Conservation (phyloP, 1,139 yeast genomes). For the Pichia sp. region DNA sequence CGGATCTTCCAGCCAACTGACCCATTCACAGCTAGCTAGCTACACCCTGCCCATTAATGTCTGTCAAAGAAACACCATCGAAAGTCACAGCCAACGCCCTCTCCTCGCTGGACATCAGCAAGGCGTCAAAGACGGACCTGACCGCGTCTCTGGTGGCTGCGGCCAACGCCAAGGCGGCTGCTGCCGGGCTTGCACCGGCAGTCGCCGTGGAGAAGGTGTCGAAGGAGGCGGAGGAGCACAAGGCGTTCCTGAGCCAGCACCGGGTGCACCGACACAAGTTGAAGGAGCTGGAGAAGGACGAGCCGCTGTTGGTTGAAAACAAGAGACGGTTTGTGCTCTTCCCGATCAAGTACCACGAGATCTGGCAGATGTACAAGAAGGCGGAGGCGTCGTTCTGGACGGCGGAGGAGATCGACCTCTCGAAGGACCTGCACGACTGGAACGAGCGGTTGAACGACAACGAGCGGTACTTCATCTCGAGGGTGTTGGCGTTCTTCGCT, state of each 20-base stretch:
- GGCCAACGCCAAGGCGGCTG: slow-evolving; percentile 31
- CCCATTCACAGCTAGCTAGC: too few relatives aligned
- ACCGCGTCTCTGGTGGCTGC: slow-evolving; percentile 26
- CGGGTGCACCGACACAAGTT: slow-evolving; percentile 65
- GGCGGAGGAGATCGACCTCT: slow-evolving; percentile 95
- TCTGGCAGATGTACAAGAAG: slow-evolving; percentile 98
- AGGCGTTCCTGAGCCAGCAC: slow-evolving; percentile 54
- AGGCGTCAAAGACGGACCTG: slow-evolving; percentile 32
- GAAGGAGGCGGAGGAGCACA: slow-evolving; percentile 37
- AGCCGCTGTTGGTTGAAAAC: slow-evolving; percentile 85
- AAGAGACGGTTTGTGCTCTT: slow-evolving; percentile 86
- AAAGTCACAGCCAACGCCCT: slow-evolving; percentile 40
- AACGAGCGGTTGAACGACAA: slow-evolving; percentile 76
- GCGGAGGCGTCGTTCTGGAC: slow-evolving; percentile 99
- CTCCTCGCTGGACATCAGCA: slow-evolving; percentile 35
- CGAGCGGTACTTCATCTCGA: slow-evolving; percentile 84
- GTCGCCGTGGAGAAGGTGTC: slow-evolving; percentile 7
- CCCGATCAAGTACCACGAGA: slow-evolving; percentile 96
- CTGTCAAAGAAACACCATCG: slow-evolving; percentile 43
- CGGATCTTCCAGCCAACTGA: too few relatives aligned
- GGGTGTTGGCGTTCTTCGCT: slow-evolving; percentile 96
- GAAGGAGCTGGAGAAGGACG: slow-evolving; percentile 76
- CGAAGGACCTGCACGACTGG: slow-evolving; percentile 91
- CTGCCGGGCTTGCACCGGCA: slow-evolving; percentile 21
- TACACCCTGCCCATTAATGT: slow-evolving; percentile 21